Base-by-base conservation (phyloP, 2,329 filamentous ascomycete species). In the Hirsutella thompsonii region DNA sequence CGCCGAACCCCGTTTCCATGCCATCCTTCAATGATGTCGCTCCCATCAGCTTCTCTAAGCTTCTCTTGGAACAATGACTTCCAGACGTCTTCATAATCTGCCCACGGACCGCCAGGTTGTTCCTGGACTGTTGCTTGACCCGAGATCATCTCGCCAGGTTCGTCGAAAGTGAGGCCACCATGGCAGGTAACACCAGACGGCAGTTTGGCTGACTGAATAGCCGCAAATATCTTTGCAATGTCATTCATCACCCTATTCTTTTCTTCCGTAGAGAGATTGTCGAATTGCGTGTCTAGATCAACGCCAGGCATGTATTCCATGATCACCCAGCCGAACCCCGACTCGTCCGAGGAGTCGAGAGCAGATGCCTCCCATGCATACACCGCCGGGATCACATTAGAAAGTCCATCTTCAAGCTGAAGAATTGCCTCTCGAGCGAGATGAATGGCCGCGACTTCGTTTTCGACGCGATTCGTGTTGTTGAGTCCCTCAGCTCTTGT, bases 381-480 rank as follows among this genome's bases (percentile, higher is more conserved):
- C 3, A 56, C 34, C 8, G 23, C 23, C 23, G 23, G 23, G 6
- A 26, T 26, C 6, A 26, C 11, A 6, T 26, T 11, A 11, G 23
- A 26, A 11, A 26, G 23, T 6, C 11, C 23, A 26, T 26, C 11
- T 6, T 26, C 23, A 26, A 26, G 11, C 42, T 30, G n/a, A 10
- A 20, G 16, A 0, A 53, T 21, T 2, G 42, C 38, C 29, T 51
- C 19, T 2, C 52, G 52, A 8, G 45, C 47, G n/a, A 56, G 41
- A 2, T 40, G 33, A n/a, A 47, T 44, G 8, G 50, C 46, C 2
- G 51, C 51, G 2, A 56, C 53, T 14, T 56, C 53, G 36, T 58
- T 56, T 43, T 55, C 45, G 4, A 53, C 44, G 4, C 55, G 49
- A 23, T 44, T 44, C 16, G 39, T 41, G n/a, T 47, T 36, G 34